These are phyloP conservation scores for Aspergillus brunneoviolaceus DNA, from an alignment of 2,329 filamentous ascomycete genomes.

Conservation along the genomic window DNA sequence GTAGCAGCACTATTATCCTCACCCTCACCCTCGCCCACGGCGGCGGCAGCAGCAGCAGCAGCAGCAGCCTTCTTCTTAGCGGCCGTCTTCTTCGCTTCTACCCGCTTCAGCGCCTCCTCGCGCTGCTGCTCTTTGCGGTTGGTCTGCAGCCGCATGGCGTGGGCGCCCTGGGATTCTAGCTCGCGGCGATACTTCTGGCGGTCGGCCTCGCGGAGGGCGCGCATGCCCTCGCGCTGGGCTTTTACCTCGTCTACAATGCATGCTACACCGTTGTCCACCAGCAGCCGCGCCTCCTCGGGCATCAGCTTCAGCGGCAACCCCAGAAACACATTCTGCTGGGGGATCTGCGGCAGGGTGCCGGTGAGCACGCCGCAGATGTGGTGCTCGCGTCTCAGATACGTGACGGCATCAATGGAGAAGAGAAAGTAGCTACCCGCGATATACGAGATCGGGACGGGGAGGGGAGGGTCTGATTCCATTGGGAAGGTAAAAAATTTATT, in stretches of 20 bases:
- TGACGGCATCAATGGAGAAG: constrained; percentile 80
- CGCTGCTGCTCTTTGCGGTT: constrained; percentile 52
- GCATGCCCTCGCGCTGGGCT: constrained; percentile 66
- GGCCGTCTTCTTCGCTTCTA: constrained; percentile 39
- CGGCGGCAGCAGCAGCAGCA: constrained; percentile 13
- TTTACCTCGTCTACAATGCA: constrained; percentile 77
- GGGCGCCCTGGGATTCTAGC: constrained; percentile 55
- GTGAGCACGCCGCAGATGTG: constrained; percentile 83
- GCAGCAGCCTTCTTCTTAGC: constrained; percentile 15
- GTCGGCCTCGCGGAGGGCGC: constrained; percentile 57
- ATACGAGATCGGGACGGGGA: constrained; percentile 75
- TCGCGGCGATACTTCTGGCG: constrained; percentile 61
- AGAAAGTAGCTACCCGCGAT: constrained; percentile 81
- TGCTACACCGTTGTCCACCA: constrained; percentile 74
- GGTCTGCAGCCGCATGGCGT: constrained; percentile 48
- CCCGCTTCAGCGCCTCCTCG: constrained; percentile 52
- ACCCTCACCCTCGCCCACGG: background rate
- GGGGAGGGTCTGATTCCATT: constrained; percentile 41
- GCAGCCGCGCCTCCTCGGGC: constrained; percentile 80
- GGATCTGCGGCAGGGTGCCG: constrained; percentile 85
- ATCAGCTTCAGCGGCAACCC: constrained; percentile 86
- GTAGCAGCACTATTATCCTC: too few species aligned
- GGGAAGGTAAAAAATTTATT: constrained; percentile 5
- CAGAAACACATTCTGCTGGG: constrained; percentile 92
- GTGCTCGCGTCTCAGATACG: constrained; percentile 73